These are phyloP conservation scores for Gaeumannomyces sp. DNA, from an alignment of 2,329 filamentous ascomycete genomes.

Conservation along the genomic window DNA sequence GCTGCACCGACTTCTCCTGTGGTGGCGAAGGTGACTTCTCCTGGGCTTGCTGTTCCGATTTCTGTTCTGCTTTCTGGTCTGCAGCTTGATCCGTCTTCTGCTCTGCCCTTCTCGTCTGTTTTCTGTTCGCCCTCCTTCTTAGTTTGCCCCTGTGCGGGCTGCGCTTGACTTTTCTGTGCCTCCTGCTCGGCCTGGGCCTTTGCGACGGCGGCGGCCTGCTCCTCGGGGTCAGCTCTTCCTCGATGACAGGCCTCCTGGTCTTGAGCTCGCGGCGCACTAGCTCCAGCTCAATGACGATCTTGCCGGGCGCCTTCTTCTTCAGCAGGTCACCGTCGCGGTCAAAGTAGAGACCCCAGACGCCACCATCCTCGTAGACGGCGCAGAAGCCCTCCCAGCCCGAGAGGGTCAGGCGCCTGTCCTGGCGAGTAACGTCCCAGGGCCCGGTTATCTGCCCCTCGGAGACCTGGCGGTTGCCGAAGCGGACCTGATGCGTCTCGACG, in stretches of 20 bases:
- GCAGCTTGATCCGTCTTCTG: background rate
- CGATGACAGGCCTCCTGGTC: conserved; percentile 8
- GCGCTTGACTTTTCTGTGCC: background rate
- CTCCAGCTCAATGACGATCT: conserved; percentile 49
- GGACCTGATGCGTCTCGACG: conserved; percentile 37
- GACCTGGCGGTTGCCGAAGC: conserved; percentile 36
- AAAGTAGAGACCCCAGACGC: conserved; percentile 42
- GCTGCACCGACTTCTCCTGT: background rate
- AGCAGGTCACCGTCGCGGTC: conserved; percentile 40
- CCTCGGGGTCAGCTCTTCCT: conserved; percentile 1
- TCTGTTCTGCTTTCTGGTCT: background rate
- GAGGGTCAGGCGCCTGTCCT: conserved; percentile 43
- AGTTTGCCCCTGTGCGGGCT: background rate
- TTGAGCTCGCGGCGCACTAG: conserved; percentile 43
- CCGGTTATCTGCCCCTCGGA: conserved; percentile 39
- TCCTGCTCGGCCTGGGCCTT: conserved; percentile 5
- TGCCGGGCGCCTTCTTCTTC: conserved; percentile 37
- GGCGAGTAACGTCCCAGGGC: conserved; percentile 45
- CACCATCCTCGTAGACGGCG: conserved; percentile 36
- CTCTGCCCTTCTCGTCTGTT: background rate
- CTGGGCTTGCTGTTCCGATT: background rate
- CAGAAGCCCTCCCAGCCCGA: conserved; percentile 45
- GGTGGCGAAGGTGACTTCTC: background rate
- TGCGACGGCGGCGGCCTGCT: background rate
- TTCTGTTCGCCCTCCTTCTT: background rate